Base-by-base conservation (phyloP, 129 eudicot genomes). In the Oenanthe sinensis region DNA sequence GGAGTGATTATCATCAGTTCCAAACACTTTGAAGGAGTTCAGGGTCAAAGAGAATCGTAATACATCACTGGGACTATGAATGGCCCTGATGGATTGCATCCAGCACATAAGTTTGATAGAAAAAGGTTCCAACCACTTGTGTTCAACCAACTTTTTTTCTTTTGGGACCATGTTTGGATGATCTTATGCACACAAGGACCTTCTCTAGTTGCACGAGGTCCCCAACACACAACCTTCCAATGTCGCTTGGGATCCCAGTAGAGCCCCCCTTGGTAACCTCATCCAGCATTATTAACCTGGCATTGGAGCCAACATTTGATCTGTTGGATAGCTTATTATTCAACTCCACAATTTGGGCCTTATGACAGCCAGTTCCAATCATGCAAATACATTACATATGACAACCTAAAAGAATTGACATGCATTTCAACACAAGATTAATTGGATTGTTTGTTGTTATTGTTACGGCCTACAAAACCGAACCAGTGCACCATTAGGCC, bases 221-320 rank as follows among this genome's bases (percentile, higher is more conserved):
- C 72, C 69, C 39, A 30, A 30, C 0, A 16, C 72, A 14, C 71
- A 65, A 65, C 71, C 72, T 67, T 14, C 43, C 43, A 67, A 5
- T 67, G 20, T 12, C 10, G 20, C 42, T 30, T 13, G 72, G 72
- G 72, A 30, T 67, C 72, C 39, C 42, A 5, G 20, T 33, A 33
- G 10, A 13, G 28, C 45, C 75, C 75, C 28, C 39, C 72, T 30
- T 11, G 30, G 42, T 70, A 70, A 70, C 45, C 39, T 39, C 75
- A 70, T 39, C 46, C 75, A 39, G 26, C 47, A 70, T 70, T 19
- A 70, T 36, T 70, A 39, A 39, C 75, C 26, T 36, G 75, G 75
- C 75, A 36, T 70, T 37, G 13, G 75, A 8, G 47, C 75, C 26
- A 20, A 20, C 28, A 20, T 16, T 69, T 69, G 28, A 39, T 69